Conservation (phyloP, 1,139 yeast species). For the Scheffersomyces insectosa region DNA sequence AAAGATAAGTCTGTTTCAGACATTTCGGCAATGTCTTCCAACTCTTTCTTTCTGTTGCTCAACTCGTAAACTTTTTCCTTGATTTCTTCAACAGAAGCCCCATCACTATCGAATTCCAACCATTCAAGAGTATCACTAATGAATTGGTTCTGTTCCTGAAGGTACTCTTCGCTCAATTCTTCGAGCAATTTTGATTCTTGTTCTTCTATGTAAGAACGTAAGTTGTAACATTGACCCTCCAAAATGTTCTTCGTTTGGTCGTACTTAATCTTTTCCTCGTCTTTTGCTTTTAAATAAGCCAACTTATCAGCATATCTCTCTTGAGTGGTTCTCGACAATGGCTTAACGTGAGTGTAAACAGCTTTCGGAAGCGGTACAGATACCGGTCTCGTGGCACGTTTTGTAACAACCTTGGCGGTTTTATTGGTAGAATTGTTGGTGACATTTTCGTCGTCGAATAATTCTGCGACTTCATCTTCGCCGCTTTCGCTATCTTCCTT, state of each 20-base stretch:
- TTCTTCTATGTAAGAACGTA: slow-evolving; percentile 54
- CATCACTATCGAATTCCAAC: slow-evolving; percentile 75
- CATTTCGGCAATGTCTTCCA: slow-evolving; percentile 26
- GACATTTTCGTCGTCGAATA: slow-evolving; percentile 7
- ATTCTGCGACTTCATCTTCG: slow-evolving; percentile 13
- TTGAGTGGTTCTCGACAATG: slow-evolving; percentile 45
- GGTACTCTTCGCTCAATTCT: slow-evolving; percentile 34
- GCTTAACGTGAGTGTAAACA: slow-evolving; percentile 41
- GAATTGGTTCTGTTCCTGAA: slow-evolving; percentile 20
- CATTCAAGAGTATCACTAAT: slow-evolving; percentile 65
- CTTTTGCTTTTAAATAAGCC: slow-evolving; percentile 40
- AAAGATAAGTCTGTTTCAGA: slow-evolving; percentile 34
- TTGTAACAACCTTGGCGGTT: slow-evolving; percentile 7
- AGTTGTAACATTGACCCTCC: slow-evolving; percentile 58
- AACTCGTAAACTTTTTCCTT: slow-evolving; percentile 25
- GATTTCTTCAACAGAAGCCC: slow-evolving; percentile 47
- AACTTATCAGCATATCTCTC: slow-evolving; percentile 28
- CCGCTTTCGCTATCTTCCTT: slow-evolving; percentile 19
- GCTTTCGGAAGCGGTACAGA: slow-evolving; percentile 29
- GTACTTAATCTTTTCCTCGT: slow-evolving; percentile 44
- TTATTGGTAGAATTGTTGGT: slow-evolving; percentile 19
- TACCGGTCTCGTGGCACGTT: slow-evolving; percentile 13
- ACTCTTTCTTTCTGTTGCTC: slow-evolving; percentile 17
- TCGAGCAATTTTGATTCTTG: slow-evolving; percentile 41
- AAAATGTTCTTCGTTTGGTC: slow-evolving; percentile 55